Percentiles rank a stretch among this genome's conserved stretches.
These are phyloP conservation scores for Fistulifera pelliculosa DNA, from an alignment of 108 stramenopile genomes.

Conservation along the genomic window DNA sequence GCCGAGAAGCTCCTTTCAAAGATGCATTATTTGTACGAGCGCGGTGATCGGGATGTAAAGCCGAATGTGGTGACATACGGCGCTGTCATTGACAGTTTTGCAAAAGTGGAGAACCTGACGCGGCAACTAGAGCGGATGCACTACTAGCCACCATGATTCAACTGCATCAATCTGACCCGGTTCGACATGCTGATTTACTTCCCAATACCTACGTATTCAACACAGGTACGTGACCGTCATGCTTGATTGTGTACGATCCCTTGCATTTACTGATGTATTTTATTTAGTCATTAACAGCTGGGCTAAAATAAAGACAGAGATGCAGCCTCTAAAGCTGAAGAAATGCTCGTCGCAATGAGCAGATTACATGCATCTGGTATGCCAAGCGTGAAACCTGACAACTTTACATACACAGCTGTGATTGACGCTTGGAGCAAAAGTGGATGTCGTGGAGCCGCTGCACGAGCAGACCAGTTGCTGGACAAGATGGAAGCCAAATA, in stretches of 20 bases:
- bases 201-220: conserved; percentile 61
- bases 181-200: conserved; percentile 52
- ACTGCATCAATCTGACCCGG: conserved; percentile 65
- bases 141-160: conserved; percentile 73
- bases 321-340: conserved; percentile 78
- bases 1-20: conserved; percentile 65
- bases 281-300: conserved; percentile 75
- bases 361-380: conserved; percentile 59
- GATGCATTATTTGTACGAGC: conserved; percentile 61
- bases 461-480: conserved; percentile 67
- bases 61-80: conserved; percentile 82
- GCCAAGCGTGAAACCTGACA: conserved; percentile 75
- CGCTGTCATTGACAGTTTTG: conserved; percentile 80
- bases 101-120: conserved; percentile 69
- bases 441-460: conserved; percentile 74
- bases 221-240: not conserved
- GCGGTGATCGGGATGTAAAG: conserved; percentile 65
- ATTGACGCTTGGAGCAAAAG: conserved; percentile 35
- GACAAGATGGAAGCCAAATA: conserved; percentile 86
- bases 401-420: conserved; percentile 69
- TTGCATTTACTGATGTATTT: conserved; percentile 5
- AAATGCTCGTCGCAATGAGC: conserved; percentile 79
- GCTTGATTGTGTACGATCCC: not conserved
- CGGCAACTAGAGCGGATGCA: conserved; percentile 67
- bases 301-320: conserved; percentile 49